These are phyloP conservation scores for Salix suchowensis DNA, from an alignment of 345 rosid species.

Conservation along the genomic window DNA sequence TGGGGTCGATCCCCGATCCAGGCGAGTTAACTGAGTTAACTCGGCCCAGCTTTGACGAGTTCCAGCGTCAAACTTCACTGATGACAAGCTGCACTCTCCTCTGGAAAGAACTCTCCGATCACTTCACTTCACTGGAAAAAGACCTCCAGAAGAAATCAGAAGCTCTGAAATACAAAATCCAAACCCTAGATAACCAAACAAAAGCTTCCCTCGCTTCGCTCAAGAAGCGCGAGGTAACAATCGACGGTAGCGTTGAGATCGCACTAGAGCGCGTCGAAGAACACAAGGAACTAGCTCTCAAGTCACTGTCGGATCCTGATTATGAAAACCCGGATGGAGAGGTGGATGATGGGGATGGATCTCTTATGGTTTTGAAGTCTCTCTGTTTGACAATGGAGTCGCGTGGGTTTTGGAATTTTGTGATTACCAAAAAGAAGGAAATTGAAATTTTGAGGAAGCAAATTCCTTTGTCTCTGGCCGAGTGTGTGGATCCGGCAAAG, in stretches of 20 bases:
- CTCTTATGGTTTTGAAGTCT: conserved; percentile 40
- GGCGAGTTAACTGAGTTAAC: conserved; percentile 75
- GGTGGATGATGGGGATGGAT: conserved; percentile 75
- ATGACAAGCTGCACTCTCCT: conserved; percentile 98
- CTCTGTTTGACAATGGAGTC: conserved; percentile 72
- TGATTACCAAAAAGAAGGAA: conserved; percentile 73
- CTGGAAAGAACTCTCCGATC: conserved; percentile 98
- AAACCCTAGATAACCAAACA: conserved; percentile 60
- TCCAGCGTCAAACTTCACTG: conserved; percentile 83
- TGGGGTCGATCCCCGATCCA: conserved; percentile 97
- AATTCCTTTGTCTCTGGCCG: conserved; percentile 63
- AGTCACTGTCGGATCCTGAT: conserved; percentile 29
- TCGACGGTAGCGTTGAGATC: conserved; percentile 81
- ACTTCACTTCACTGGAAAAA: conserved; percentile 78
- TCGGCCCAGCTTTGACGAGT: conserved; percentile 91
- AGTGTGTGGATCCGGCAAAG: conserved; percentile 86
- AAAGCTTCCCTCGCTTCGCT: conserved; percentile 69
- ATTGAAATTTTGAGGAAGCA: conserved; percentile 52
- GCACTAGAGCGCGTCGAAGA: conserved; percentile 55
- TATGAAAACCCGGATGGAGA: conserved; percentile 51
- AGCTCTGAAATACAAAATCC: conserved; percentile 68
- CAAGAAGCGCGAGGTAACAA: conserved; percentile 79
- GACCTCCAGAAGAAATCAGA: conserved; percentile 74
- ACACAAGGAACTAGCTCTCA: conserved; percentile 45
- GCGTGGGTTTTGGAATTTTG: conserved; percentile 70